Evolutionary conservation across 768 basidiomycete species (phyloP), one percentile per base, ranked within the genome.

Genomic region (Suillus spraguei): DNA sequence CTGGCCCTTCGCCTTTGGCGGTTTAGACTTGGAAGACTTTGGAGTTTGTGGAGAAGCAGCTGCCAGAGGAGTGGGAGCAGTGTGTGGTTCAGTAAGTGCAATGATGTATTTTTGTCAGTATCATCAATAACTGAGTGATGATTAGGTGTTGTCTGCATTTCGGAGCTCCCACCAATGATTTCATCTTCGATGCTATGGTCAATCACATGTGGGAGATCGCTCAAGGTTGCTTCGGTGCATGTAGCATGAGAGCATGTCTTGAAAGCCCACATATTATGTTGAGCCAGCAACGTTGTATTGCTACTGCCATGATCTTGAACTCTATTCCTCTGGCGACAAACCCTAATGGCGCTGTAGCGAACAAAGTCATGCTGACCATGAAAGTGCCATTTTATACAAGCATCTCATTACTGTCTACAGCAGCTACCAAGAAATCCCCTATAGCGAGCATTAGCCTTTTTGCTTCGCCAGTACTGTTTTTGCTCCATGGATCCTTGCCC

Each of bases 161-260:
- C 70, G 92, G 92, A 52, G 78, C 90, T 42, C 96, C 96, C 38
- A 86, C 85, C 36, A 96, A 94, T 62, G 94, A 97, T 67, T 99
- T 99, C 75, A 92, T 99, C 64, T 99, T 98, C 74, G 96, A 99
- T 73, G 95, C 94, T 35, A 98, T 99, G 82, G 90, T 93, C 53
- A 96, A 99, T 76, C 92, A 97, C 46, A 91, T 97, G 80, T 99
- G 97, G 95, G 97, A 99, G 79, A 84, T 99, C 60, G 97, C 95
- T 0, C 97, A 98, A 79, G 97, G 97, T 28, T 89, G 97, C 39
- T 99, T 97, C 70, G 97, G 97, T 60, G 97, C 97, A 53, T 89
- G 97, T 56, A 96, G 95, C 72, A 97, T 99, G 91, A 86, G 97
- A 66, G 96, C 97, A 11, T 97, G 96, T 74, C 83, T 99, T 22